Evolutionary conservation across 306 rosid genomes (phyloP).

Genomic region (Cajanus cajan): DNA sequence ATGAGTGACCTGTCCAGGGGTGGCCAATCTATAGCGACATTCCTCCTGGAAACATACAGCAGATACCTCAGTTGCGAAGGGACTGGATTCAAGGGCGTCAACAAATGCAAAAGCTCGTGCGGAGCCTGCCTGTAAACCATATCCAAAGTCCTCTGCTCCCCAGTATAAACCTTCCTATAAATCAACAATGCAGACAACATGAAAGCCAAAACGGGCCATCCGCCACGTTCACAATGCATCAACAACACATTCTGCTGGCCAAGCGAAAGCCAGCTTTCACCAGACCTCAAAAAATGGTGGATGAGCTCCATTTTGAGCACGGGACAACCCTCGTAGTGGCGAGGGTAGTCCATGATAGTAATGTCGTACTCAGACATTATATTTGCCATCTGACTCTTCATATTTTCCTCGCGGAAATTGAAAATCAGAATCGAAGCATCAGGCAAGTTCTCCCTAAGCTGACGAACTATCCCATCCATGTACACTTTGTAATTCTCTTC

Average conservation of each 20-base stretch:
- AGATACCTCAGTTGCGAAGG: conserved; percentile 93
- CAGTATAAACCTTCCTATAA: conserved; percentile 62
- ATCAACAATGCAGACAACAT: conserved; percentile 88
- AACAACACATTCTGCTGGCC: conserved; percentile 76
- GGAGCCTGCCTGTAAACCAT: conserved; percentile 93
- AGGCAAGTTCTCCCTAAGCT: conserved; percentile 57
- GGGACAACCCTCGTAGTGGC: conserved; percentile 80
- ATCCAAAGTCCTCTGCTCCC: conserved; percentile 89
- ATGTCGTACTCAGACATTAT: conserved; percentile 71
- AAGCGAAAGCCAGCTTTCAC: conserved; percentile 92
- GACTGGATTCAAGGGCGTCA: conserved; percentile 71
- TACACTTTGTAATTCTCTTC: conserved; percentile 68
- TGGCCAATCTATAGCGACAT: conserved; percentile 89
- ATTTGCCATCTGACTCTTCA: conserved; percentile 53
- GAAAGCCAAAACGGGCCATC: conserved; percentile 93
- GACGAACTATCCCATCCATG: conserved; percentile 57
- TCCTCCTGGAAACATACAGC: conserved; percentile 86
- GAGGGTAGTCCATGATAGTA: conserved; percentile 93
- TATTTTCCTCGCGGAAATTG: conserved; percentile 70
- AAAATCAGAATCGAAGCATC: conserved; percentile 78
- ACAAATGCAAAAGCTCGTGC: conserved; percentile 66
- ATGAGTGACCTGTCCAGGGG: conserved; percentile 84
- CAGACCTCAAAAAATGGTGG: conserved; percentile 83
- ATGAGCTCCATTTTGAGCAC: conserved; percentile 80
- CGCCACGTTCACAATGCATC: conserved; percentile 94